These are phyloP conservation scores for Porodaedalea pini DNA, from an alignment of 1,284 basidiomycete genomes.

Conservation along the genomic window DNA sequence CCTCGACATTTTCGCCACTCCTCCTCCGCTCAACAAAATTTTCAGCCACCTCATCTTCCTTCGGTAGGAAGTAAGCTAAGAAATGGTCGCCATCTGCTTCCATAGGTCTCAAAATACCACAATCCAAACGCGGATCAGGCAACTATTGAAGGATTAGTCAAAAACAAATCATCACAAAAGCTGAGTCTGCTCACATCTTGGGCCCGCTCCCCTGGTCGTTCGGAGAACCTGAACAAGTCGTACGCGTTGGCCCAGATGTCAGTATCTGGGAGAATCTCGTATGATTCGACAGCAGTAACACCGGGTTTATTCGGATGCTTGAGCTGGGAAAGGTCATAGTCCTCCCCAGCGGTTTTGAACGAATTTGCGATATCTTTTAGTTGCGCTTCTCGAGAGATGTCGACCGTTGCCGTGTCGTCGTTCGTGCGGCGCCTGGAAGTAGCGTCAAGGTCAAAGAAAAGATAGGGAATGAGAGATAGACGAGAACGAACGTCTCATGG, in stretches of 20 bases:
- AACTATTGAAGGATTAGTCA: constrained; percentile 38
- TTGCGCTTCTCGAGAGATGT: constrained; percentile 78
- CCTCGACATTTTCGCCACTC: constrained; percentile 47
- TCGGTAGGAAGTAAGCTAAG: constrained; percentile 84
- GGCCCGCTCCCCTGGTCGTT: constrained; percentile 76
- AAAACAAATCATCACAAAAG: constrained; percentile 7
- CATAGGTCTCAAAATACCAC: constrained; percentile 83
- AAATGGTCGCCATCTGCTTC: constrained; percentile 83
- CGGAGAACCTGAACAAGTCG: constrained; percentile 84
- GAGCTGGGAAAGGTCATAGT: constrained; percentile 55
- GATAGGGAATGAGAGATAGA: background rate
- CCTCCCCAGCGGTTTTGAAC: constrained; percentile 63
- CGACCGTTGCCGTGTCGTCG: constrained; percentile 45
- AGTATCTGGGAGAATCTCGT: constrained; percentile 82
- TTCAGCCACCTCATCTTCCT: constrained; percentile 69
- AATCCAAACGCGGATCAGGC: constrained; percentile 74
- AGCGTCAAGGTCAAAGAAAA: constrained; percentile 13
- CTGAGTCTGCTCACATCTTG: constrained; percentile 47
- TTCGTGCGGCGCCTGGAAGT: constrained; percentile 45
- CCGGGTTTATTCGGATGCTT: constrained; percentile 78
- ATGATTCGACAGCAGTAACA: constrained; percentile 78
- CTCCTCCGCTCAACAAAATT: constrained; percentile 48
- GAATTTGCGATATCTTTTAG: constrained; percentile 80
- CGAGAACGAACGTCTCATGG: constrained; percentile 54
- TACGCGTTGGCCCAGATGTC: constrained; percentile 90